Conservation (phyloP, 2,329 filamentous ascomycete species). For the Nigrospora sphaerica region DNA sequence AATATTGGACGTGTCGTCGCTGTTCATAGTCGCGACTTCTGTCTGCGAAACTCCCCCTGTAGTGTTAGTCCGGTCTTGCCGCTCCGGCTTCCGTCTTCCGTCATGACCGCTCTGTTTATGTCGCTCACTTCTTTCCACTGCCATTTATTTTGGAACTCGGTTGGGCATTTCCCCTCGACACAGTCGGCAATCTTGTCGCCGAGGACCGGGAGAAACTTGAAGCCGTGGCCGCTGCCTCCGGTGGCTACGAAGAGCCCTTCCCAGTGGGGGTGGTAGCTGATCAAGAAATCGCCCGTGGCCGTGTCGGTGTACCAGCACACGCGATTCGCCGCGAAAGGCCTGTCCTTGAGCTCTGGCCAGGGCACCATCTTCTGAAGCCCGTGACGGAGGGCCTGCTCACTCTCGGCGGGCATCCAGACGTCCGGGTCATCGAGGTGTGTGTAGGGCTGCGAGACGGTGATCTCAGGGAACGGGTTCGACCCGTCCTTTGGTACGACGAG, state of each 20-base stretch:
- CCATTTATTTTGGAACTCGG: constrained; percentile 51
- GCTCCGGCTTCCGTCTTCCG: constrained; percentile 47
- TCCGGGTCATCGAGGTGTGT: constrained; percentile 42
- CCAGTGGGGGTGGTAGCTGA: constrained; percentile 60
- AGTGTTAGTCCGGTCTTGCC: constrained; percentile 39
- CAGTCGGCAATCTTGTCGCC: constrained; percentile 55
- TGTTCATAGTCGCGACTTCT: constrained; percentile 3
- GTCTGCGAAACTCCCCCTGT: constrained; percentile 31
- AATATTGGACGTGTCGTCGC: not conserved
- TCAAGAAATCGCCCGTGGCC: constrained; percentile 61
- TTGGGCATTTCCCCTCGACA: constrained; percentile 35
- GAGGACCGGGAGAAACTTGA: constrained; percentile 63
- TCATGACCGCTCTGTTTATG: constrained; percentile 31
- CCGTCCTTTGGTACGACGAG: constrained; percentile 9
- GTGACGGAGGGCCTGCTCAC: constrained; percentile 50
- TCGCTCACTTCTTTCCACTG: constrained; percentile 54
- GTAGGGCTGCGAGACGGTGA: constrained; percentile 28
- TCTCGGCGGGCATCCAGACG: constrained; percentile 50
- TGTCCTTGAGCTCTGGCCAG: constrained; percentile 41
- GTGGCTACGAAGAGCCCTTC: constrained; percentile 53
- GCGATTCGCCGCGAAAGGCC: constrained; percentile 55
- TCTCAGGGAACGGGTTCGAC: not conserved
- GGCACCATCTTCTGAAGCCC: constrained; percentile 58
- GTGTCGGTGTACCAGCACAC: constrained; percentile 77
- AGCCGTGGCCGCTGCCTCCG: constrained; percentile 58